Evolutionary conservation across 805 yeast species (phyloP).

Genomic region (Saccharomycopsis sp.): DNA sequence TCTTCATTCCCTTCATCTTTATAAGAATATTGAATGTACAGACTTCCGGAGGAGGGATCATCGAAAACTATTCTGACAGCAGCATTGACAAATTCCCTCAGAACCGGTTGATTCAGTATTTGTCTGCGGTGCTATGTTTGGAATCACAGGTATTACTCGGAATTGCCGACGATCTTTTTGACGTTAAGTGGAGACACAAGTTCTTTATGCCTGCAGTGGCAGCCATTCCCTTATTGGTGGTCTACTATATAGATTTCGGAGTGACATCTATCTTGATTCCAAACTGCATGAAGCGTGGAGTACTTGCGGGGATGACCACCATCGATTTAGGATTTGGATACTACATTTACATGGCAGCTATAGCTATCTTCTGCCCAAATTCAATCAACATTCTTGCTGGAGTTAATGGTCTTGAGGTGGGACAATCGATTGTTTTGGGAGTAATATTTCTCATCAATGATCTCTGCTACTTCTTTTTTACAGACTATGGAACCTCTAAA

Average conservation of each 20-base stretch:
- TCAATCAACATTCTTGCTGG: constrained; percentile 96
- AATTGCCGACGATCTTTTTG: constrained; percentile 89
- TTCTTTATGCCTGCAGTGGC: constrained; percentile 94
- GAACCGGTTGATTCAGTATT: constrained; percentile 73
- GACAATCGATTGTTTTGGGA: constrained; percentile 81
- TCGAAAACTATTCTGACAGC: constrained; percentile 29
- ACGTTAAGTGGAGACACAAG: constrained; percentile 95
- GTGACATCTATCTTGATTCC: constrained; percentile 86
- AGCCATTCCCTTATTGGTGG: constrained; percentile 82
- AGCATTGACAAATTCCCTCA: constrained; percentile 52
- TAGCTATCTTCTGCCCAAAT: constrained; percentile 92
- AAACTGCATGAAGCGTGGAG: constrained; percentile 34
- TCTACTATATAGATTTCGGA: constrained; percentile 90
- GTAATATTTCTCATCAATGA: constrained; percentile 71
- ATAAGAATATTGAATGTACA: constrained; percentile 60
- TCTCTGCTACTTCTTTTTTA: constrained; percentile 49
- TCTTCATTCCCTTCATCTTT: constrained; percentile 84
- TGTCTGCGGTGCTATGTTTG: constrained; percentile 77
- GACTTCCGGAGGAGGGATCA: constrained; percentile 54
- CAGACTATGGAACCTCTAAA: constrained; percentile 46
- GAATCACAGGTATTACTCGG: constrained; percentile 83
- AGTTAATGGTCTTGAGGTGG: constrained; percentile 92
- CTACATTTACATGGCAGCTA: constrained; percentile 83
- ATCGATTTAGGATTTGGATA: constrained; percentile 76
- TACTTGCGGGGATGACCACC: constrained; percentile 30